Evolutionary conservation across 768 basidiomycete species (phyloP).

Genomic region (Serendipita sp.): DNA sequence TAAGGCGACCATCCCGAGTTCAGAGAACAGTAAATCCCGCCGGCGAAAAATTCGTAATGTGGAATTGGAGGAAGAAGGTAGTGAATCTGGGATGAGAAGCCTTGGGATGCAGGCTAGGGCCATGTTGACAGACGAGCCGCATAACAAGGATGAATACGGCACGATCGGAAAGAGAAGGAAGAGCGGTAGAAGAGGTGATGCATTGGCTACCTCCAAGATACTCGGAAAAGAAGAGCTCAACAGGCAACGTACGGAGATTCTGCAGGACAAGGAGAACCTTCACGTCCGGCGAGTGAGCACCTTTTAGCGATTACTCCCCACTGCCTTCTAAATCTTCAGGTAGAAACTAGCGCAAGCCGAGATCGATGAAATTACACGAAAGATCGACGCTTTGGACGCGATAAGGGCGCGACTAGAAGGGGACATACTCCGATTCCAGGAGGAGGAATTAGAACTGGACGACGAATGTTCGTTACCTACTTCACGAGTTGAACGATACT

Average conservation of each 20-base stretch:
- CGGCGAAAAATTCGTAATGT: constrained; percentile 68
- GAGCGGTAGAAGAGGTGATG: constrained; percentile 32
- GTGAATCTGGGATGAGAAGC: constrained; percentile 29
- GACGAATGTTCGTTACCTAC: constrained; percentile 59
- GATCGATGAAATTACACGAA: constrained; percentile 74
- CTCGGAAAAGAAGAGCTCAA: constrained; percentile 74
- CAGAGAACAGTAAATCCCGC: constrained; percentile 61
- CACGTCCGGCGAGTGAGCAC: constrained; percentile 66
- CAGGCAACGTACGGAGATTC: constrained; percentile 73
- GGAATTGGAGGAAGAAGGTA: constrained; percentile 51
- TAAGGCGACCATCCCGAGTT: constrained; percentile 85
- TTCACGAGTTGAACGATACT: background rate
- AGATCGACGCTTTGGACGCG: constrained; percentile 71
- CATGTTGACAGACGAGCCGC: constrained; percentile 36
- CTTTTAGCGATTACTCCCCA: background rate
- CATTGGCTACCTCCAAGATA: constrained; percentile 54
- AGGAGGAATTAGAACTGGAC: constrained; percentile 93
- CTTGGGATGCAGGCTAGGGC: constrained; percentile 68
- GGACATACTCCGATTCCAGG: constrained; percentile 72
- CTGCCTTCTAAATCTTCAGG: constrained; percentile 10
- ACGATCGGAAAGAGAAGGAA: constrained; percentile 40
- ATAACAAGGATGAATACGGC: constrained; percentile 31
- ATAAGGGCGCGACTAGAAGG: constrained; percentile 69
- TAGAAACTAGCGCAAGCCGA: constrained; percentile 78
- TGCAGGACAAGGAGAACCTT: constrained; percentile 83